A percentile compares a stretch with the other conserved stretches of the same genome.
Evolutionary conservation across 2,329 filamentous ascomycete genomes (phyloP).

Genomic region (Bipolaris gigantea): DNA sequence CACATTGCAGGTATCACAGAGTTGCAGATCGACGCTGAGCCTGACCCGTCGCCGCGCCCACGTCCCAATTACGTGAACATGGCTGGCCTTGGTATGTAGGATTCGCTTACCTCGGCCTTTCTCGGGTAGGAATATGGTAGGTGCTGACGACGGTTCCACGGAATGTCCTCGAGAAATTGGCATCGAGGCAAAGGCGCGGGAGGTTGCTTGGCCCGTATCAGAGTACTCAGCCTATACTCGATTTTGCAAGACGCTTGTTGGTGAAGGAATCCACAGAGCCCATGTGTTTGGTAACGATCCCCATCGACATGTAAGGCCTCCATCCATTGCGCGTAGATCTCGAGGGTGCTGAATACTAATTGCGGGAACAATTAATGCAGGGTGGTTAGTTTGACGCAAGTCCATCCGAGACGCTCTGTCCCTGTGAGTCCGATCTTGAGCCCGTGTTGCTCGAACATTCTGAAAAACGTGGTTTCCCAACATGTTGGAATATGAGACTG

Average conservation of each 20-base stretch:
- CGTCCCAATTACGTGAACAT: conserved; percentile 9
- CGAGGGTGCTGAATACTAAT: neutral
- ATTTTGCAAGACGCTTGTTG: conserved; percentile 4
- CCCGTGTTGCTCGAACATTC: conserved; percentile 4
- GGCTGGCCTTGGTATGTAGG: conserved; percentile 5
- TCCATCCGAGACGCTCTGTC: conserved; percentile 6
- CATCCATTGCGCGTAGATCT: neutral
- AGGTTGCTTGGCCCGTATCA: conserved; percentile 1
- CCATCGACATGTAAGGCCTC: conserved; percentile 5
- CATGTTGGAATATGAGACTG: neutral
- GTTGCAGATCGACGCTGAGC: neutral
- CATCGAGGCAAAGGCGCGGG: conserved; percentile 2
- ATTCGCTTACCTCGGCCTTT: neutral
- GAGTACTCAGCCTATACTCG: conserved; percentile 6
- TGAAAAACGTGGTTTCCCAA: neutral
- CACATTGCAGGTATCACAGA: neutral
- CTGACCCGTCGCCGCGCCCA: conserved; percentile 1
- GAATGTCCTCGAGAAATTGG: conserved; percentile 8
- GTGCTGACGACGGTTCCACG: neutral
- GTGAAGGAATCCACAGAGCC: conserved; percentile 6
- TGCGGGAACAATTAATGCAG: neutral
- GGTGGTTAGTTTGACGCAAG: conserved; percentile 7
- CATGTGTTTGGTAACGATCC: conserved; percentile 9
- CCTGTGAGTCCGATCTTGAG: conserved; percentile 7
- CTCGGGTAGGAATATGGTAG: neutral